Percentiles rank a stretch among this genome's conserved stretches.
phyloP scores from a whole-genome alignment of 768 basidiomycete species.

The Lactarius pseudohatsudake region DNA sequence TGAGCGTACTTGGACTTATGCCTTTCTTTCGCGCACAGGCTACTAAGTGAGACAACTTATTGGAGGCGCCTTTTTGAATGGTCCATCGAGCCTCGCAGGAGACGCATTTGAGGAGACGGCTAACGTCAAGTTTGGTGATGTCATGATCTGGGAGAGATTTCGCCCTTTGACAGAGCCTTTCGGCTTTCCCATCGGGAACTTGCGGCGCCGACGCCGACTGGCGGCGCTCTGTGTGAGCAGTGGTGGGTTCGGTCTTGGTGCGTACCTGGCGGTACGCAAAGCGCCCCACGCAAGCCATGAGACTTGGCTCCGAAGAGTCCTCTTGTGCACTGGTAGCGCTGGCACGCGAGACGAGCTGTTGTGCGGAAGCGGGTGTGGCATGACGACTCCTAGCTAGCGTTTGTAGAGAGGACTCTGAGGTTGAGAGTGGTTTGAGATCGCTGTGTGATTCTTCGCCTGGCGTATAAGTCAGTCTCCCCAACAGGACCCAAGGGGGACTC shows the following conservation, averaged over 20 bases:
- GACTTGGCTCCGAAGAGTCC: constrained; percentile 5
- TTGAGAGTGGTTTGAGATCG: neutral
- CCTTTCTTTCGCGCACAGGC: constrained; percentile 64
- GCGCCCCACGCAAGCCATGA: constrained; percentile 7
- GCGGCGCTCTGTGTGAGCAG: neutral
- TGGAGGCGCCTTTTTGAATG: constrained; percentile 55
- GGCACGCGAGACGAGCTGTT: neutral
- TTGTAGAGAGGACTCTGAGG: neutral
- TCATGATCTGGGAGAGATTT: constrained; percentile 29
- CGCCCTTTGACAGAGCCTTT: constrained; percentile 21
- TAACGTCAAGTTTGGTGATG: constrained; percentile 49
- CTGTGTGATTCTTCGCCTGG: neutral
- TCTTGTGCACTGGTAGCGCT: neutral
- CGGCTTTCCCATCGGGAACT: neutral
- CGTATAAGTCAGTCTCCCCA: neutral
- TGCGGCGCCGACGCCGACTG: neutral
- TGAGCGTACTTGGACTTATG: constrained; percentile 55
- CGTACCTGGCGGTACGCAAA: constrained; percentile 14
- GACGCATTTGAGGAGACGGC: constrained; percentile 55
- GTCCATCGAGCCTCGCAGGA: constrained; percentile 71
- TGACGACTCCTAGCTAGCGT: neutral
- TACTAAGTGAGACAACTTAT: constrained; percentile 68
- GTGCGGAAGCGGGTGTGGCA: neutral
- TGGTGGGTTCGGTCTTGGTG: neutral
- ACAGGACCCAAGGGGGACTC: neutral